Conservation (phyloP, 1,284 basidiomycete genomes). For the Amylostereum areolatum region DNA sequence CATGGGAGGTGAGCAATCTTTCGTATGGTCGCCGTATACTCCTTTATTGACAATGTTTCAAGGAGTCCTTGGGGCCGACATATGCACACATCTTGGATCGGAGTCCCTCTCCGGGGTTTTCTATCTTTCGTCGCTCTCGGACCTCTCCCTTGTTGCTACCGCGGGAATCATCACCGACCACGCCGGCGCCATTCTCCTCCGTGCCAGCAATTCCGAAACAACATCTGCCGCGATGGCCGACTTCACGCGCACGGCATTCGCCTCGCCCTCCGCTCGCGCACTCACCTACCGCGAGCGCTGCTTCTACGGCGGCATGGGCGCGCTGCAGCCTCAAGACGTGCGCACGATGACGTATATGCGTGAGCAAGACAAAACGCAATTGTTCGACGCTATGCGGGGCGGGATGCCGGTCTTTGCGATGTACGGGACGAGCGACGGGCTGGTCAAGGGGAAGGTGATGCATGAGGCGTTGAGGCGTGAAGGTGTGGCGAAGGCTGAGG, state of each 20-base stretch:
- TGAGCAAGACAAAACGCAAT: constrained; percentile 11
- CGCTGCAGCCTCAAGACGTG: constrained; percentile 12
- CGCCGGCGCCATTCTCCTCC: no score
- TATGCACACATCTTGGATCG: constrained; percentile 12
- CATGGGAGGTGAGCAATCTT: neutral
- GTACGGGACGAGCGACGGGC: constrained; percentile 15
- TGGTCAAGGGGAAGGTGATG: constrained; percentile 9
- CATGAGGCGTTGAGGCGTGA: constrained; percentile 11
- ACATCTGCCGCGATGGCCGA: no score
- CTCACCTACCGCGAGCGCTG: no score
- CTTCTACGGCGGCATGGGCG: constrained; percentile 9
- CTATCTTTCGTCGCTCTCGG: constrained; percentile 15
- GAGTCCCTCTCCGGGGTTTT: constrained; percentile 15
- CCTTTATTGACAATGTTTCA: neutral
- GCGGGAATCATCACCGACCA: no score
- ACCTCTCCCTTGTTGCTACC: constrained; percentile 2
- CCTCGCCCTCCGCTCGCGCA: no score
- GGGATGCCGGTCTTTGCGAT: constrained; percentile 19
- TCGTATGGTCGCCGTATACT: neutral
- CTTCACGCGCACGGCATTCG: no score
- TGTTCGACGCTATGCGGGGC: constrained; percentile 14
- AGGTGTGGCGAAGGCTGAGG: constrained; percentile 16
- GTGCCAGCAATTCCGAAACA: no score
- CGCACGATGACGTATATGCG: constrained; percentile 5
- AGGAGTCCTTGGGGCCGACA: constrained; percentile 17